phyloP scores from a whole-genome alignment of 1,139 yeast genomes.

The Zygosaccharomyces pseudobailii region DNA sequence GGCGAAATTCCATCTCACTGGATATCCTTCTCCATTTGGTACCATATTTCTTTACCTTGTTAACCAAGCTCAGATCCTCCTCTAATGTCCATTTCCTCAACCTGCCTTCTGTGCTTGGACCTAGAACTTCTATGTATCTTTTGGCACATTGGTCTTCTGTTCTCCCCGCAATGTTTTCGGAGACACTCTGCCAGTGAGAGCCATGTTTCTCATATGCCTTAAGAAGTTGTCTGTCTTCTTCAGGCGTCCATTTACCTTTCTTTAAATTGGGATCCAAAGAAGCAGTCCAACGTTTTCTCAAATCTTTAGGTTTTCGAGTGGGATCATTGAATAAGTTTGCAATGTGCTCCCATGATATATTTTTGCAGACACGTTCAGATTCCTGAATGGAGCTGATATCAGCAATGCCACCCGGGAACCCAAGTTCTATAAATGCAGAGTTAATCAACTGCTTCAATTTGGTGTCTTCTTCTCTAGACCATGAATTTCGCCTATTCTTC shows the following conservation, averaged over 20 bases:
- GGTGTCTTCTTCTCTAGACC: slow-evolving; percentile 64
- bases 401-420: slow-evolving; percentile 33
- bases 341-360: slow-evolving; percentile 59
- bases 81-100: slow-evolving; percentile 74
- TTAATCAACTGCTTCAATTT: slow-evolving; percentile 41
- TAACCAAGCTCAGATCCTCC: slow-evolving; percentile 67
- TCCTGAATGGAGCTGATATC: slow-evolving; percentile 29
- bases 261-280: slow-evolving; percentile 76
- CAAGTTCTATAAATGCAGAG: slow-evolving; percentile 30
- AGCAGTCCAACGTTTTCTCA: slow-evolving; percentile 71
- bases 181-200: slow-evolving; percentile 81
- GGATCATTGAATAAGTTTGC: slow-evolving; percentile 41
- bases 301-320: slow-evolving; percentile 59
- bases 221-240: slow-evolving; percentile 65
- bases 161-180: slow-evolving; percentile 70
- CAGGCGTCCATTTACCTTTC: slow-evolving; percentile 86
- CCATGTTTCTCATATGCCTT: slow-evolving; percentile 67
- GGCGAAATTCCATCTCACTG: slow-evolving; percentile 66
- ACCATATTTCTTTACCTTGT: slow-evolving; percentile 67
- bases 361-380: slow-evolving; percentile 27
- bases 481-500: slow-evolving; percentile 56
- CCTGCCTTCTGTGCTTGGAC: slow-evolving; percentile 71
- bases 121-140: slow-evolving; percentile 81
- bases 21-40: slow-evolving; percentile 89
- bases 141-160: slow-evolving; percentile 96